Evolutionary conservation across 108 stramenopile species (phyloP).

Genomic region (Pseudonitzschia multistriata): DNA sequence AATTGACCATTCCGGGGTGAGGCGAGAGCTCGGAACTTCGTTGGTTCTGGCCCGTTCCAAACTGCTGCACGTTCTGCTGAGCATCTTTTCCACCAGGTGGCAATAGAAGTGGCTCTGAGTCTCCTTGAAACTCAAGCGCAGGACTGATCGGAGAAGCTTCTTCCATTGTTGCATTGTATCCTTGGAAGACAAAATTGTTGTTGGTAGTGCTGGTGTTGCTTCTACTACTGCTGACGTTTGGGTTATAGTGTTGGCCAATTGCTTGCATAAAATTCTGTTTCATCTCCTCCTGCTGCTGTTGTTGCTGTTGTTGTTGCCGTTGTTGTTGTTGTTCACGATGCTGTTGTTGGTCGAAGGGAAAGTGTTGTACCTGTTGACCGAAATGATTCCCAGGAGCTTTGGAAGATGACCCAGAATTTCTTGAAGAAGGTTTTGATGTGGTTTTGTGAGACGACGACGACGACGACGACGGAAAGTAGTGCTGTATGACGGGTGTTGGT

Average conservation of each 20-base stretch:
- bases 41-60: not conserved
- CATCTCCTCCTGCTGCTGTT: constrained; percentile 11
- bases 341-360: constrained; percentile 1
- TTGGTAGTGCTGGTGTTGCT: constrained; percentile 21
- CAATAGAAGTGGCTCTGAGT: constrained; percentile 73
- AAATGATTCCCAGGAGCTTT: constrained; percentile 15
- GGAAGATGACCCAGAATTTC: constrained; percentile 8
- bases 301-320: constrained; percentile 17
- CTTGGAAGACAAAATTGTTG: constrained; percentile 15
- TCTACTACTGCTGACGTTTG: not conserved
- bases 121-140: constrained; percentile 55
- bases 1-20: too few relatives aligned
- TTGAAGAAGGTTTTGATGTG: not conserved
- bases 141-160: constrained; percentile 66
- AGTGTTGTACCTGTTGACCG: constrained; percentile 13
- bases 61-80: not conserved
- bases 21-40: too few relatives aligned
- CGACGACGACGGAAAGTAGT: constrained; percentile 21
- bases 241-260: not conserved
- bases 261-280: not conserved
- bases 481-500: constrained; percentile 37
- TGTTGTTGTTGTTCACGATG: constrained; percentile 37
- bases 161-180: not conserved
- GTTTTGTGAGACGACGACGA: not conserved
- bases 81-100: constrained; percentile 52